These are phyloP conservation scores for Oryza brachyantha DNA, from an alignment of 176 grass and related monocot genomes.

Conservation along the genomic window DNA sequence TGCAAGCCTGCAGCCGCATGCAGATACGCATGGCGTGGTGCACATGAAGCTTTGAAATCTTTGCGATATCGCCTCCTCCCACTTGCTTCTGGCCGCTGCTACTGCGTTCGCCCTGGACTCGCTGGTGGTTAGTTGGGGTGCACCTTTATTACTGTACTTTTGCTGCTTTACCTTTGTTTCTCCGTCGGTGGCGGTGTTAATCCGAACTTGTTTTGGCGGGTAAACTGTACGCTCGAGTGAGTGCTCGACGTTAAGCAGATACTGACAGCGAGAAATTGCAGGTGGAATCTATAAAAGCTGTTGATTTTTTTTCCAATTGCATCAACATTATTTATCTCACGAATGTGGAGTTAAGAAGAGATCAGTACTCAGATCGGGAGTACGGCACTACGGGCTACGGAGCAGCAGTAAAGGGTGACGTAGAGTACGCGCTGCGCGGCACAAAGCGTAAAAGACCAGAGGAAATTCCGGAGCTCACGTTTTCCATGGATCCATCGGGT, in stretches of 20 bases:
- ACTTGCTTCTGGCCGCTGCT: background rate
- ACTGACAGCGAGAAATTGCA: background rate
- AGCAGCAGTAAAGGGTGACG: background rate
- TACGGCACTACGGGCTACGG: background rate
- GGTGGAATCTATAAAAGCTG: background rate
- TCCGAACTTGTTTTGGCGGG: background rate
- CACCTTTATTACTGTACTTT: background rate
- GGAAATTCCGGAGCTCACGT: background rate
- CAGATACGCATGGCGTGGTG: slow-evolving; percentile 31
- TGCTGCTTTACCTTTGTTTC: background rate
- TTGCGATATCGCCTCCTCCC: background rate
- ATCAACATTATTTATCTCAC: background rate
- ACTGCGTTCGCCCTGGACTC: background rate
- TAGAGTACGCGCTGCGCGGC: background rate
- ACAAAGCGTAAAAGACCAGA: background rate
- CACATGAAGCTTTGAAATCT: slow-evolving; percentile 38
- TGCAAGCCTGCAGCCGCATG: background rate
- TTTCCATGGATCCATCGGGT: background rate
- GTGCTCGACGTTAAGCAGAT: background rate
- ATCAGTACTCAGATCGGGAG: background rate
- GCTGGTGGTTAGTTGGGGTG: background rate
- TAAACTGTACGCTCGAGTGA: background rate
- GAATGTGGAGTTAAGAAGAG: background rate
- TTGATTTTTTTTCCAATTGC: background rate
- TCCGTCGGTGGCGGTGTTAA: background rate